Evolutionary conservation across 768 basidiomycete species (phyloP), one percentile per base, ranked within the genome.

Genomic region (Trametes meyenii): DNA sequence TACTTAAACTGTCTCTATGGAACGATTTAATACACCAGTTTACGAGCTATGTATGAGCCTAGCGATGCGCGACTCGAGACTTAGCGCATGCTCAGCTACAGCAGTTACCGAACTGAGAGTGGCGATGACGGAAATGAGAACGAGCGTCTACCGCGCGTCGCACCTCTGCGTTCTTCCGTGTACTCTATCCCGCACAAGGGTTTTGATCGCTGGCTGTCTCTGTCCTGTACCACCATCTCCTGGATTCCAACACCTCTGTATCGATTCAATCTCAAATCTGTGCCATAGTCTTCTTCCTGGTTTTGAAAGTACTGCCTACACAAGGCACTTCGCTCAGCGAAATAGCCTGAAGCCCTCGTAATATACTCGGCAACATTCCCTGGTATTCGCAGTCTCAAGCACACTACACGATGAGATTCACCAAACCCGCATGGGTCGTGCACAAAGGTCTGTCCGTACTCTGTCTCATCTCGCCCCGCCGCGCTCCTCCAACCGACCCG

Each of bases 401-500:
- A n/a, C 17, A 24, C 19, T 21, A 10, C n/a, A 39, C n/a, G 7
- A 94, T 94, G 92, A 83, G 86, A 70, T 93, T 94, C 78, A 92
- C 90, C 43, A 94, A 94, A 73, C 92, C 93, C 44, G 81, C 88
- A 67, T 95, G 93, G 92, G 87, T 94, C 13, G 83, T 84, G 67
- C 92, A 94, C 78, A 86, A 84, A 73, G 92, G 92, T 78, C 72
- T 19, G 70, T 54, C 4, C 35, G 46, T 50, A 5, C 12, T 2
- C n/a, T 21, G 6, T 16, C 35, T 2, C 17, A n/a, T 4, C 11
- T 19, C 11, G 16, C 21, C 36, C 1, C 12, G 12, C 16, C 12
- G 11, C 0, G 46, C 40, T 2, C 8, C 24, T 29, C 0, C n/a
- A 39, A 52, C 43, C 19, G 11, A 33, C 29, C 7, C 3, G 19